A percentile compares a stretch with the other conserved stretches of the same genome.
Conservation (phyloP, 2,329 filamentous ascomycete genomes). For the Sporothrix humicola region DNA sequence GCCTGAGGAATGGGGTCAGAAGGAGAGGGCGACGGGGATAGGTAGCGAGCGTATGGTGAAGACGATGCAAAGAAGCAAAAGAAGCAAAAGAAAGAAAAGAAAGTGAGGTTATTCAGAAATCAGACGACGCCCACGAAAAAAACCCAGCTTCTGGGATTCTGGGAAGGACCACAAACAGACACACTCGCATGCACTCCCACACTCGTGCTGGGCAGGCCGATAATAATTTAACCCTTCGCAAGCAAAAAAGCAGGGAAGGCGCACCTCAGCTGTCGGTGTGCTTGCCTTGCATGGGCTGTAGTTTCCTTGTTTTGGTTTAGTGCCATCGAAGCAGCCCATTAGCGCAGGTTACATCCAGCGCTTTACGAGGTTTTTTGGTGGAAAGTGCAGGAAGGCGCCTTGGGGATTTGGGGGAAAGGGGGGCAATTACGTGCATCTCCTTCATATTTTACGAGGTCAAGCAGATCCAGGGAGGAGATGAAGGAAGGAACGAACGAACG, state of each 20-base stretch:
- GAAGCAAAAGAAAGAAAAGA: neutral
- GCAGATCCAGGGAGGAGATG: neutral
- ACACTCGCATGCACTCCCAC: neutral
- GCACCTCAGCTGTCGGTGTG: constrained; percentile 35
- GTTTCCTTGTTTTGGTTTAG: constrained; percentile 36
- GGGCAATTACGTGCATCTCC: constrained; percentile 15
- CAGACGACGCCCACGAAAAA: constrained; percentile 5
- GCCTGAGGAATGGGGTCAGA: constrained; percentile 2
- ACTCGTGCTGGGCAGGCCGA: neutral
- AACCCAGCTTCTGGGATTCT: constrained; percentile 23
- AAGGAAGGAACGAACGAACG: constrained; percentile 12
- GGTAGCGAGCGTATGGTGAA: neutral
- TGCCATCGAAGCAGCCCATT: constrained; percentile 15
- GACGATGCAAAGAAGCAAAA: neutral
- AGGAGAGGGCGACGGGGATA: neutral
- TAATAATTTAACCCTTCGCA: constrained; percentile 18
- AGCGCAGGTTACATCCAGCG: constrained; percentile 32
- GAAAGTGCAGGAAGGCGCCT: neutral
- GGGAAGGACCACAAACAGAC: constrained; percentile 5
- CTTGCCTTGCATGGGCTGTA: constrained; percentile 31
- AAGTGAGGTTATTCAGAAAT: constrained; percentile 33
- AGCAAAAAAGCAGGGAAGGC: constrained; percentile 35
- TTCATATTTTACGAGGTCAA: constrained; percentile 18
- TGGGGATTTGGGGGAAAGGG: constrained; percentile 8
- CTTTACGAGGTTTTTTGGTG: constrained; percentile 29